Conservation (phyloP, 805 yeast species). For the Zygosaccharomyces kombuchaensis region DNA sequence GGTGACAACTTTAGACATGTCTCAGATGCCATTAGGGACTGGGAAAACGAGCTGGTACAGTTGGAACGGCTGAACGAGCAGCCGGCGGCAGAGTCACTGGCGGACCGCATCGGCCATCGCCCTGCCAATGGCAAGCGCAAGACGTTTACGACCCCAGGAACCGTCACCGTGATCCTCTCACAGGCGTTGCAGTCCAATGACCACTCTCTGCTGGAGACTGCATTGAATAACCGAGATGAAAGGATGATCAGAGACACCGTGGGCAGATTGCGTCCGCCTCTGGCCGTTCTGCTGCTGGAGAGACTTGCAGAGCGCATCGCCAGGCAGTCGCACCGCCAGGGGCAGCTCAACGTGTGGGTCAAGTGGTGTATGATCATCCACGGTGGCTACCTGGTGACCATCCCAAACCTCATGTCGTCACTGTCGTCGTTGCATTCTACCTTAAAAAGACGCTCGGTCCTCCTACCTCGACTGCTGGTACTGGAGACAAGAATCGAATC, state of each 20-base stretch:
- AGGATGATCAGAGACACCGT: constrained; percentile 51
- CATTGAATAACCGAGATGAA: constrained; percentile 53
- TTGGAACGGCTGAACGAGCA: constrained; percentile 39
- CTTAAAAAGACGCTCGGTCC: constrained; percentile 57
- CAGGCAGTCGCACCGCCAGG: constrained; percentile 51
- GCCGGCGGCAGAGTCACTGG: constrained; percentile 46
- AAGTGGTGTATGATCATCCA: constrained; percentile 80
- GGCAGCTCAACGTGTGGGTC: constrained; percentile 65
- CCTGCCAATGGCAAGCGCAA: constrained; percentile 23
- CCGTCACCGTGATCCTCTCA: constrained; percentile 75
- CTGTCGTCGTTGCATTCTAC: constrained; percentile 63
- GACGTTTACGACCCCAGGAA: constrained; percentile 61
- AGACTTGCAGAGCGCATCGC: constrained; percentile 57
- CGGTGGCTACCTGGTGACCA: constrained; percentile 58
- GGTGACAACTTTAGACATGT: constrained; percentile 62
- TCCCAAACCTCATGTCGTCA: constrained; percentile 48
- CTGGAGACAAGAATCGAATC: constrained; percentile 78
- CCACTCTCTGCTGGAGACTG: constrained; percentile 78
- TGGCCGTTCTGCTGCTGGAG: constrained; percentile 55
- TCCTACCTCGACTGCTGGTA: constrained; percentile 68
- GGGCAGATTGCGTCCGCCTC: constrained; percentile 48
- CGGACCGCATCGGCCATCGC: constrained; percentile 41
- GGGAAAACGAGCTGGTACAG: constrained; percentile 39
- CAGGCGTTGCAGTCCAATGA: constrained; percentile 90
- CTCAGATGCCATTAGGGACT: constrained; percentile 40